Percentiles rank a stretch among this genome's conserved stretches.
These are phyloP conservation scores for Bipolaris sorokiniana DNA, from an alignment of 2,329 filamentous ascomycete genomes.

Conservation along the genomic window DNA sequence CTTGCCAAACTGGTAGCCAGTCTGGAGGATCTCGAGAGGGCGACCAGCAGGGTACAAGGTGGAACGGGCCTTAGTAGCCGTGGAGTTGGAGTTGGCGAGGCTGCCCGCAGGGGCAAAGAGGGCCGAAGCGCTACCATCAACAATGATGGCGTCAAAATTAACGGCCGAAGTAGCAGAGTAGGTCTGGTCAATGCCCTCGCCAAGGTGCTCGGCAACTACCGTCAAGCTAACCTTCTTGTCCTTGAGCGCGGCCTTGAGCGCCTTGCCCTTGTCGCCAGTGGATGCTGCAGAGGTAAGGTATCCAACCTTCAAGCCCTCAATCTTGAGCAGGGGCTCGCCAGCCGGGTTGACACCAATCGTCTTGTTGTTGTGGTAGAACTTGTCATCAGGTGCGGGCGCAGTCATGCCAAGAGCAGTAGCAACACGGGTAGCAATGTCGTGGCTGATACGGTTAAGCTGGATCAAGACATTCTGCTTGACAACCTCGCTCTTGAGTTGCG, in stretches of 20 bases:
- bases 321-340: conserved; percentile 61
- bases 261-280: conserved; percentile 54
- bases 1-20: conserved; percentile 73
- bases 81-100: conserved; percentile 36
- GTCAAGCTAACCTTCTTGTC: conserved; percentile 61
- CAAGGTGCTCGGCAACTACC: conserved; percentile 66
- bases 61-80: conserved; percentile 40
- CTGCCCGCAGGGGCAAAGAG: conserved; percentile 58
- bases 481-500: conserved; percentile 61
- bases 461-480: conserved; percentile 70
- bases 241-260: conserved; percentile 60
- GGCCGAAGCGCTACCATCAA: conserved; percentile 61
- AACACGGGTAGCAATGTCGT: conserved; percentile 71
- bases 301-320: conserved; percentile 69
- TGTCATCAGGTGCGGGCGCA: conserved; percentile 64
- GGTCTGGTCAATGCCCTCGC: conserved; percentile 63
- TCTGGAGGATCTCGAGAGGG: conserved; percentile 67
- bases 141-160: conserved; percentile 67
- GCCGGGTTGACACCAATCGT: conserved; percentile 68
- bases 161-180: conserved; percentile 70
- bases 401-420: conserved; percentile 65
- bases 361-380: conserved; percentile 72
- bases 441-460: conserved; percentile 71
- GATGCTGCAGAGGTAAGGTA: conserved; percentile 62
- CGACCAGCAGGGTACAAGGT: conserved; percentile 68